phyloP scores from a whole-genome alignment of 164 flowering plant genomes.

The Annona squamosa region DNA sequence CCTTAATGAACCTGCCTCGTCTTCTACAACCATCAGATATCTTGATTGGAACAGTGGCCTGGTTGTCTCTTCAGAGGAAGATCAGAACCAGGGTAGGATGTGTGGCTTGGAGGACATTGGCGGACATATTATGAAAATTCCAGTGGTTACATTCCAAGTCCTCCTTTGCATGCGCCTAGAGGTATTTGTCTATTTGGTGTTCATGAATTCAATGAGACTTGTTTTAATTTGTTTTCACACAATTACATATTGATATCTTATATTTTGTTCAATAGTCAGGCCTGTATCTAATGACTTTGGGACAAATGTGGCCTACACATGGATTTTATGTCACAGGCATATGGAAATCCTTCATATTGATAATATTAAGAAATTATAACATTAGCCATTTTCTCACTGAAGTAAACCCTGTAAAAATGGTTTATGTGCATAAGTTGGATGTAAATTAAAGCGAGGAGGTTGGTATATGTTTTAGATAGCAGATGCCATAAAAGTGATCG shows the following conservation, averaged over 20 bases:
- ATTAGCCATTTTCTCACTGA: too few species aligned
- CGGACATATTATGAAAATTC: slow-evolving; percentile 91
- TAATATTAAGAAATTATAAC: too few species aligned
- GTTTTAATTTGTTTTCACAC: neutral
- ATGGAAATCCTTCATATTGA: too few species aligned
- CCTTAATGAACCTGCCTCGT: slow-evolving; percentile 41
- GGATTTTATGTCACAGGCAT: too few species aligned
- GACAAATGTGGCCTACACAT: too few species aligned
- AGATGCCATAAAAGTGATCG: too few species aligned
- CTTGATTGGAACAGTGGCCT: slow-evolving; percentile 72
- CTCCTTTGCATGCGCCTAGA: slow-evolving; percentile 82
- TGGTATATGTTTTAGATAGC: too few species aligned
- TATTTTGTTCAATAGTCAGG: too few species aligned
- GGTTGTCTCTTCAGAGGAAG: slow-evolving; percentile 53
- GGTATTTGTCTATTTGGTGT: slow-evolving; percentile 33
- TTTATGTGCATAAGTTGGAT: too few species aligned
- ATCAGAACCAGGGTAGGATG: slow-evolving; percentile 36
- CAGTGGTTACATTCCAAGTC: slow-evolving; percentile 62
- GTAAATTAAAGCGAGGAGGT: too few species aligned
- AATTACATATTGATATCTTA: neutral
- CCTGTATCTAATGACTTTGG: too few species aligned
- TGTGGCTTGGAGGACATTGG: slow-evolving; percentile 76
- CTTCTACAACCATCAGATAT: slow-evolving; percentile 46
- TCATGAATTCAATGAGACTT: neutral
- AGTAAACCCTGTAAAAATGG: too few species aligned